Evolutionary conservation across 495 filamentous ascomycete genomes (phyloP).

Genomic region (Aspergillus olivimuriae): DNA sequence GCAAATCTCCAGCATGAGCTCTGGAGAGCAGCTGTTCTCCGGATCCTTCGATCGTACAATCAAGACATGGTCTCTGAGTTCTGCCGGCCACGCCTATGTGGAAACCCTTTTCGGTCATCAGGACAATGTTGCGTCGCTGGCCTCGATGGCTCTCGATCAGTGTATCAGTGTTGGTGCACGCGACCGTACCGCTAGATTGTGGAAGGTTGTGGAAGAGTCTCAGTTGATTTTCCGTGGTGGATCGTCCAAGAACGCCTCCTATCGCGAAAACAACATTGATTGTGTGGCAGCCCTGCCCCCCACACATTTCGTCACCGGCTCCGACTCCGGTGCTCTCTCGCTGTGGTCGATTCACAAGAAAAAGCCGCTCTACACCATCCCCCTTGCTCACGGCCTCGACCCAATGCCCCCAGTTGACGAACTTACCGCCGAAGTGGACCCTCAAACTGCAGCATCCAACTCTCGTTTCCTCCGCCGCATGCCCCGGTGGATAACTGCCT

Average conservation of each 20-base stretch:
- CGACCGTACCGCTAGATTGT: constrained; percentile 87
- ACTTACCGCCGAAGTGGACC: constrained; percentile 60
- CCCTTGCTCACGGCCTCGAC: constrained; percentile 79
- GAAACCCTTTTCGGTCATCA: constrained; percentile 97
- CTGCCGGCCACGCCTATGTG: constrained; percentile 63
- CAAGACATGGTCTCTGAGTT: constrained; percentile 72
- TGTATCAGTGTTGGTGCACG: constrained; percentile 86
- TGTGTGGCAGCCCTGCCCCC: constrained; percentile 84
- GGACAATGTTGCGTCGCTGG: constrained; percentile 76
- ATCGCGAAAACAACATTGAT: constrained; percentile 83
- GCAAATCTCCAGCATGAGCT: constrained; percentile 55
- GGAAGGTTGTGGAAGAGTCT: constrained; percentile 94
- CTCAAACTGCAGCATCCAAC: constrained; percentile 53
- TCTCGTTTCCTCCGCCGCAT: constrained; percentile 33
- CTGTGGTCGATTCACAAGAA: constrained; percentile 94
- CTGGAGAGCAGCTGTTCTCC: constrained; percentile 79
- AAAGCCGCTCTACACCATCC: constrained; percentile 79
- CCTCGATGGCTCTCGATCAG: constrained; percentile 75
- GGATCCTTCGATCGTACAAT: constrained; percentile 82
- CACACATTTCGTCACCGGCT: constrained; percentile 84
- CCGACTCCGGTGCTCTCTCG: constrained; percentile 77
- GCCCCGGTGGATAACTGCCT: constrained; percentile 85
- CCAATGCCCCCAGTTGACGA: constrained; percentile 56
- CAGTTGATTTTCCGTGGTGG: constrained; percentile 93
- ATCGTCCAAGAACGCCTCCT: constrained; percentile 40